Evolutionary conservation across 805 yeast species (phyloP), one percentile per base, ranked within the genome.

Genomic region (Starmera dryadoides): DNA sequence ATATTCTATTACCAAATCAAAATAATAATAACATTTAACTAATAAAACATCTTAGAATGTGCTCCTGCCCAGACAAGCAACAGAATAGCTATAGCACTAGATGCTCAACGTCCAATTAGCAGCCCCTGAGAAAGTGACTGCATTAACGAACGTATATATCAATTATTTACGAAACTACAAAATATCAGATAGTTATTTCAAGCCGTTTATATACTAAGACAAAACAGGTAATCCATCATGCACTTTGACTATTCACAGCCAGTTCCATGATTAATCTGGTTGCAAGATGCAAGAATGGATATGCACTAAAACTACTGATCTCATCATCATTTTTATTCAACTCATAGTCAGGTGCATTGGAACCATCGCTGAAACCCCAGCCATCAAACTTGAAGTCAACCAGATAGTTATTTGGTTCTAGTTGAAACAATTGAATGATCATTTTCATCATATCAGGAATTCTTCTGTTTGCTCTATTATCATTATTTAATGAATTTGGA

Each of bases 331-430:
- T 68, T 40, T 53, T 51, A 17, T 40, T 47, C 3, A 58, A 45
- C 32, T 55, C 52, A n/a, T 56, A 49, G 36, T 55, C 49, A 30
- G 50, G 42, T 6, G 53, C 42, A 10, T 57, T 66, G 1, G 60
- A 56, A 17, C 60, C 64, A 35, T 56, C 63, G 21, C 63, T 62
- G 36, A 64, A 70, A 56, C 89, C 97, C 95, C 97, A 91, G 1
- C 98, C 98, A 59, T 91, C 98, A 58, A 91, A 93, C 62, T 93
- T 93, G 69, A 93, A 93, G 61, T 93, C 98, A 9, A 93, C 98
- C 37, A 93, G 69, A 56, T 93, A 93, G 58, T 91, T 91, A 61
- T 93, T 91, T 34, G 95, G 96, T 58, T 93, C 98, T 46, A 93
- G 70, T 59, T 91, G 97, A 63, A 91, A 93, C 42, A 93, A 71